phyloP scores from a whole-genome alignment of 345 rosid genomes.

The Erucastrum elatum region DNA sequence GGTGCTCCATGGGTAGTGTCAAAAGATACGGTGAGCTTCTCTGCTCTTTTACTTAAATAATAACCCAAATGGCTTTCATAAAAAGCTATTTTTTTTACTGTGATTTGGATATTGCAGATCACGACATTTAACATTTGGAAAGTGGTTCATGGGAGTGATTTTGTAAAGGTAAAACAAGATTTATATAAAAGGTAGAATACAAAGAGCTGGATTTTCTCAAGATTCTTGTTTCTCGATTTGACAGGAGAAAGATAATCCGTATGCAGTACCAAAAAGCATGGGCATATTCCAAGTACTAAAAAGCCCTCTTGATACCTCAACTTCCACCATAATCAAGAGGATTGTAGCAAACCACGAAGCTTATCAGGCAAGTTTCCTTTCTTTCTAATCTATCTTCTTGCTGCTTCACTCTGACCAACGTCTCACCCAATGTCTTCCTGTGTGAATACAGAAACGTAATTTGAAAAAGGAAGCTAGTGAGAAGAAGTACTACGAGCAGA shows the following conservation, averaged over 20 bases:
- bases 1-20: constrained; percentile 98
- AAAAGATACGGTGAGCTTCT: constrained; percentile 69
- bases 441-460: constrained; percentile 54
- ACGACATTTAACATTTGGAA: constrained; percentile 77
- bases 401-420: constrained; percentile 7
- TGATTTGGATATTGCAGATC: constrained; percentile 49
- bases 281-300: constrained; percentile 70
- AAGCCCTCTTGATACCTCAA: constrained; percentile 74
- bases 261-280: constrained; percentile 74
- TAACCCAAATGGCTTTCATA: not conserved
- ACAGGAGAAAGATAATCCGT: constrained; percentile 72
- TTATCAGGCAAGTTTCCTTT: constrained; percentile 52
- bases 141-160: constrained; percentile 79
- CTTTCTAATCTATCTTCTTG: not conserved
- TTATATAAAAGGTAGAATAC: not conserved
- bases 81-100: not conserved
- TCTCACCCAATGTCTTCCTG: not conserved
- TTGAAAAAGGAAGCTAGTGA: constrained; percentile 58
- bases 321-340: constrained; percentile 74
- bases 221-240: constrained; percentile 3
- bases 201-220: not conserved
- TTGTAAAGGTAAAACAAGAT: constrained; percentile 27
- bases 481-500: constrained; percentile 68
- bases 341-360: constrained; percentile 85
- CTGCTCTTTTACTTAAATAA: not conserved